phyloP scores from a whole-genome alignment of 2,329 filamentous ascomycete genomes.

The Arthrocladium fulminans region DNA sequence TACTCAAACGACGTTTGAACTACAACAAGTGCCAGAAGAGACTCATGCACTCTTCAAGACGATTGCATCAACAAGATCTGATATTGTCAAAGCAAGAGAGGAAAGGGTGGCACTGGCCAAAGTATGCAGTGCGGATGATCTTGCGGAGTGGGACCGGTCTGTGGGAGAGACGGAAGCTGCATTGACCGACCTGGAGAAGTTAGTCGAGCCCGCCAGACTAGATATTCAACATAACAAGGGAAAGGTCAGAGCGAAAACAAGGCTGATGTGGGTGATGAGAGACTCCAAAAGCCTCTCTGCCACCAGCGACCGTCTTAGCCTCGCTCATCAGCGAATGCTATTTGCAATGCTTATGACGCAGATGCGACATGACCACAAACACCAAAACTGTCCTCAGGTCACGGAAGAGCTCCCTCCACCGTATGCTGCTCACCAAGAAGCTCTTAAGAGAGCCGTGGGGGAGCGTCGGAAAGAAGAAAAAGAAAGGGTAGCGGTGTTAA shows the following conservation, averaged over 20 bases:
- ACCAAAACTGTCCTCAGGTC: too few relatives aligned
- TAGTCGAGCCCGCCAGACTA: background rate
- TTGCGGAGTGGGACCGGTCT: background rate
- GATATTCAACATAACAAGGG: background rate
- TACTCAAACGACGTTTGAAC: too few relatives aligned
- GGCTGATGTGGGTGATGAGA: constrained; percentile 1
- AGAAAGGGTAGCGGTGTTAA: too few relatives aligned
- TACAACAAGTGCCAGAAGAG: too few relatives aligned
- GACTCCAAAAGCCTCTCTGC: background rate
- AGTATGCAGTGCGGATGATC: background rate
- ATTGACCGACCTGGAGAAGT: background rate
- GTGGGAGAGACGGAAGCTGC: background rate
- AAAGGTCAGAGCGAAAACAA: background rate
- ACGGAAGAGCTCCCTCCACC: too few relatives aligned
- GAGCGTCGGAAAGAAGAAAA: too few relatives aligned
- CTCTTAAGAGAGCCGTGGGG: too few relatives aligned
- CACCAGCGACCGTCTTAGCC: background rate
- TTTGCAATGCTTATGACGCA: background rate
- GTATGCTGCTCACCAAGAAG: too few relatives aligned
- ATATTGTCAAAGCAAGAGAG: too few relatives aligned
- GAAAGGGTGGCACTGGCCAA: background rate
- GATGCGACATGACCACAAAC: too few relatives aligned
- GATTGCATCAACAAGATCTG: too few relatives aligned
- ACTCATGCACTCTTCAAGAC: too few relatives aligned
- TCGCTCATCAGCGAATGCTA: background rate